Evolutionary conservation across 2,329 filamentous ascomycete species (phyloP).

Genomic region (Intubia oerlemansii): DNA sequence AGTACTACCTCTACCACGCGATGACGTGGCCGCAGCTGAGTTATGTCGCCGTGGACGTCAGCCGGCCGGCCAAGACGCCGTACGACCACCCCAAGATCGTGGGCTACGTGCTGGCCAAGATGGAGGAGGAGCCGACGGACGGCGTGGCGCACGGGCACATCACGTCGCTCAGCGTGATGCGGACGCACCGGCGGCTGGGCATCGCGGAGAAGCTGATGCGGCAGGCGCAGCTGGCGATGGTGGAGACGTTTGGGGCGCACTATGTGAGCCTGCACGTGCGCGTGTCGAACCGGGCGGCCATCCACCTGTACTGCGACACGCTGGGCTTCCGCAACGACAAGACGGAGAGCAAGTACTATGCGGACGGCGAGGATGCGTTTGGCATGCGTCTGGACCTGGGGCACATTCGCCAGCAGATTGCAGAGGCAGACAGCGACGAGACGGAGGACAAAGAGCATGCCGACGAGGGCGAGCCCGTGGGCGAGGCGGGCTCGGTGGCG

Average conservation of each 20-base stretch:
- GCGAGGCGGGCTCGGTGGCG: conserved; percentile 36
- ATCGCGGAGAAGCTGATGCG: conserved; percentile 96
- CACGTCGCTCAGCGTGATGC: conserved; percentile 86
- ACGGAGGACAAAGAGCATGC: conserved; percentile 10
- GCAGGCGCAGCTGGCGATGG: conserved; percentile 91
- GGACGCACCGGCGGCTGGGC: conserved; percentile 75
- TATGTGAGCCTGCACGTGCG: conserved; percentile 96
- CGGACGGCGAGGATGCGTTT: conserved; percentile 90
- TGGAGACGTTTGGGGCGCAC: conserved; percentile 73
- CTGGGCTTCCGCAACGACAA: conserved; percentile 77
- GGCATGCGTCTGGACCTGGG: conserved; percentile 79
- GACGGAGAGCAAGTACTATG: conserved; percentile 80
- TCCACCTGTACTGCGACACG: conserved; percentile 82
- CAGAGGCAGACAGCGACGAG: conserved; percentile 16
- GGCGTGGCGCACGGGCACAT: conserved; percentile 91
- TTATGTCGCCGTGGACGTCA: conserved; percentile 87
- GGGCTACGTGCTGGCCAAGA: conserved; percentile 97
- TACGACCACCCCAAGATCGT: conserved; percentile 95
- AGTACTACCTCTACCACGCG: conserved; percentile 99
- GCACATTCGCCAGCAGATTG: conserved; percentile 28
- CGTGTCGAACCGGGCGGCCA: conserved; percentile 75
- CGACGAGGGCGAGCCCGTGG: conserved; percentile 52
- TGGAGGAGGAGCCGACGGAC: conserved; percentile 93
- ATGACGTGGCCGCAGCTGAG: conserved; percentile 94
- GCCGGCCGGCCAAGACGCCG: conserved; percentile 51